Base-by-base conservation (phyloP, 2,329 filamentous ascomycete species). In the Nemania sp. region DNA sequence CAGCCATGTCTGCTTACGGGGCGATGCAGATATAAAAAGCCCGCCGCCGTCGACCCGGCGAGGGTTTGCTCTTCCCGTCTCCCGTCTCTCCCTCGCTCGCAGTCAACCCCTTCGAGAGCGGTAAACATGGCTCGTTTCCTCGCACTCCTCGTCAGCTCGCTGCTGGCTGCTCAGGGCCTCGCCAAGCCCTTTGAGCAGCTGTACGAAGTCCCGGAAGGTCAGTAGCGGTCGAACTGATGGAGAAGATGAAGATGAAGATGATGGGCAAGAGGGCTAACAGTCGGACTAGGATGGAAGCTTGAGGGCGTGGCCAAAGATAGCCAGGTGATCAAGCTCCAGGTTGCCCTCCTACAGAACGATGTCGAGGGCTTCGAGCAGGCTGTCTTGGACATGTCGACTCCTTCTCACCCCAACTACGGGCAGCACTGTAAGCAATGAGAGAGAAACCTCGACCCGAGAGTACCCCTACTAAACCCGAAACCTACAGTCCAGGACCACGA, bases 31-130 rank as follows among this genome's bases (percentile, higher is more conserved):
- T 64, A 57, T 62, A 65, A 62, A 65, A 62, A 63, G 49, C 54
- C 43, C 18, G 46, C 35, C 54, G 37, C 57, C 57, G 18, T 45
- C 49, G 32, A 45, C 40, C 52, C 20, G 15, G 12, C 32, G 46
- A 48, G 4, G 6, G 13, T 17, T 5, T 51, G 32, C 12, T 0
- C 29, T 42, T 25, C 40, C 32, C n/a, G n/a, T n/a, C n/a, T n/a
- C n/a, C n/a, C n/a, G n/a, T n/a, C 21, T 49, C 43, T 50, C 58
- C 42, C 50, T 45, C 37, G 42, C 46, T 32, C 66, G 0, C 80
- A 56, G n/a, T 80, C 75, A 0, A 81, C 74, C 5, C 76, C 11
- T n/a, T 70, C 81, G 80, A 56, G 56, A 53, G 54, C 52, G 55
- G 55, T 51, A 59, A 85, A 12, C 78, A 78, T 5, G 81, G 69